Conservation (phyloP, 306 rosid genomes). For the Gastrolobium bilobum region DNA sequence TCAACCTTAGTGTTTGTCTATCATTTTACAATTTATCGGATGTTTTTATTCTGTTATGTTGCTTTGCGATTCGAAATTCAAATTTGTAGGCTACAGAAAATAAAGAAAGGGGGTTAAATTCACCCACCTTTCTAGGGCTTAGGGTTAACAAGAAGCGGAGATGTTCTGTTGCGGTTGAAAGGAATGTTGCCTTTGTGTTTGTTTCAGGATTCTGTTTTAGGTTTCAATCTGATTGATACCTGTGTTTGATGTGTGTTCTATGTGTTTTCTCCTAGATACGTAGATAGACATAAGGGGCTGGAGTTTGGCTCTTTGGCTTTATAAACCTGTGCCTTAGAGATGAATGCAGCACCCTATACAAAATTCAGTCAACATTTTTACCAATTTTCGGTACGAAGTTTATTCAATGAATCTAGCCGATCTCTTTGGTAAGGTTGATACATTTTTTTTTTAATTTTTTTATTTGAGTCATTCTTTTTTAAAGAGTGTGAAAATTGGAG, state of each 20-base stretch:
- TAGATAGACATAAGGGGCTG: conserved; percentile 62
- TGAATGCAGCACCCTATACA: conserved; percentile 88
- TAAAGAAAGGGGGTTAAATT: too few species aligned
- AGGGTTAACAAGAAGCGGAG: not conserved
- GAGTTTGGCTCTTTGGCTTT: conserved; percentile 93
- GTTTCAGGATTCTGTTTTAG: not conserved
- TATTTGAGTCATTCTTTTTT: not conserved
- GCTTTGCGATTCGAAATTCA: too few species aligned
- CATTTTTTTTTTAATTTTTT: not conserved
- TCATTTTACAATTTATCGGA: not conserved
- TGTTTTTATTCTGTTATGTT: not conserved
- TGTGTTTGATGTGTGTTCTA: not conserved
- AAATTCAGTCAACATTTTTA: conserved; percentile 50
- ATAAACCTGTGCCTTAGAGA: conserved; percentile 67
- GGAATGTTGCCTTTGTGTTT: not conserved
- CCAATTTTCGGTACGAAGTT: conserved; percentile 28
- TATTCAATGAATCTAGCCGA: conserved; percentile 37
- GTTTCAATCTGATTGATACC: not conserved
- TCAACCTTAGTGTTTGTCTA: too few species aligned
- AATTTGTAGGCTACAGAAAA: too few species aligned
- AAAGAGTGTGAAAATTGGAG: not conserved
- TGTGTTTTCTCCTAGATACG: not conserved
- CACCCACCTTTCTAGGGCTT: too few species aligned
- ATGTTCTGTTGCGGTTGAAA: not conserved
- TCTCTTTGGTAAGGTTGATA: conserved; percentile 61